These are phyloP conservation scores for Rhodotorula paludigena DNA, from an alignment of 768 basidiomycete genomes.

Conservation along the genomic window DNA sequence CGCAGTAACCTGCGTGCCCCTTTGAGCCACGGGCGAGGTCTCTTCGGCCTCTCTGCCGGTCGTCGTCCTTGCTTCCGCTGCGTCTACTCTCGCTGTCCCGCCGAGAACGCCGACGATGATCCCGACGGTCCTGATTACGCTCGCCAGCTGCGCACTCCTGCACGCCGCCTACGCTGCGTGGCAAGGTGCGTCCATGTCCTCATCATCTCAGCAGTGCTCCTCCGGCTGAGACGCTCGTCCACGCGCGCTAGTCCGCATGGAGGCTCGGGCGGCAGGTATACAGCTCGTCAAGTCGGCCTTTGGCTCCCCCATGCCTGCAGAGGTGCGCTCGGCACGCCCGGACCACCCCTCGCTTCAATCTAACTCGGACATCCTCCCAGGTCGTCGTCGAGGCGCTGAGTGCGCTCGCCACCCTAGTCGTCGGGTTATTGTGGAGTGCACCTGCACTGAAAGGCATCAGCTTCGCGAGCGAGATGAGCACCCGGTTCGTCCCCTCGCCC, in stretches of 20 bases:
- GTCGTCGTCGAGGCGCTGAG: slow-evolving; percentile 63
- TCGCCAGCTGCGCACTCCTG: not conserved
- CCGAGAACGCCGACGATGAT: not conserved
- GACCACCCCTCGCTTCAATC: not conserved
- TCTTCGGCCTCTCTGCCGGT: no score
- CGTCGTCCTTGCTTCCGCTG: not conserved
- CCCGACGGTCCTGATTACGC: not conserved
- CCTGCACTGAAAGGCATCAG: slow-evolving; percentile 71
- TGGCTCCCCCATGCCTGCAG: not conserved
- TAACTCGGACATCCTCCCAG: slow-evolving; percentile 48
- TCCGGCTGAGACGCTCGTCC: no score
- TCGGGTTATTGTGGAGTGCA: slow-evolving; percentile 68
- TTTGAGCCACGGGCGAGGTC: no score
- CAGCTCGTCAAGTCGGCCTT: not conserved
- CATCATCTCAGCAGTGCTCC: no score
- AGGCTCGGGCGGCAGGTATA: not conserved
- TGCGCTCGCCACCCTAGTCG: slow-evolving; percentile 61
- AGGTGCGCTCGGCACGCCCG: not conserved
- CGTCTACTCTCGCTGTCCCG: not conserved
- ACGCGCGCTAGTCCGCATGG: not conserved
- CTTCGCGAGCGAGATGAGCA: slow-evolving; percentile 85
- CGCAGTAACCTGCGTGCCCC: no score
- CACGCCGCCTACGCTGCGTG: slow-evolving; percentile 23
- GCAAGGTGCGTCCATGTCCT: not conserved
- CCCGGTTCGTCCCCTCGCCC: slow-evolving; percentile 53